A percentile compares a stretch with the other conserved stretches of the same genome.
phyloP scores from a whole-genome alignment of 768 basidiomycete species.

The Leucocoprinus sp. region DNA sequence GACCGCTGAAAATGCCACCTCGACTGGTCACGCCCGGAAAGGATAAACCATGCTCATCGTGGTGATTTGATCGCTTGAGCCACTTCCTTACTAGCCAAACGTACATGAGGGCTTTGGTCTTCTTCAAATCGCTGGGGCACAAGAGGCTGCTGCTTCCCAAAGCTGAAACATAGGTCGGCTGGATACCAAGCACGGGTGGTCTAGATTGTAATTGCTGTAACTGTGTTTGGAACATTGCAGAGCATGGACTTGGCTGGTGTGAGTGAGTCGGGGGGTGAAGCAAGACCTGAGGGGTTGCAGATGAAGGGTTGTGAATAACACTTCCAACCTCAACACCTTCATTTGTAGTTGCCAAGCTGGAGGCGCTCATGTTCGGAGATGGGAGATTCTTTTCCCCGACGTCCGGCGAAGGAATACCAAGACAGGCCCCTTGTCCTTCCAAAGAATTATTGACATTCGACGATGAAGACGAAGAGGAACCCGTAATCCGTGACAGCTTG shows the following conservation, averaged over 20 bases:
- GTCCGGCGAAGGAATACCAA: not conserved
- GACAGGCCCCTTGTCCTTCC: not conserved
- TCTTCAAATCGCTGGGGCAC: conserved; percentile 13
- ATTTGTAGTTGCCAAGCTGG: conserved; percentile 4
- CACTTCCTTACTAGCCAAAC: conserved; percentile 73
- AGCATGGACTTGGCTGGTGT: not conserved
- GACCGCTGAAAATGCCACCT: conserved; percentile 6
- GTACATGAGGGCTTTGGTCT: conserved; percentile 44
- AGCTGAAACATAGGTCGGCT: conserved; percentile 53
- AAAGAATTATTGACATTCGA: not conserved
- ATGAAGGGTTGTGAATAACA: not conserved
- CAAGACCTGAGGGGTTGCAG: not conserved
- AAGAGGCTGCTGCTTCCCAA: conserved; percentile 2
- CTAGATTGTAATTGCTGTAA: conserved; percentile 22
- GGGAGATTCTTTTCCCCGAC: not conserved
- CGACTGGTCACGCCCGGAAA: not conserved
- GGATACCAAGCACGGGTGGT: conserved; percentile 53
- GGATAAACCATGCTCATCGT: conserved; percentile 1
- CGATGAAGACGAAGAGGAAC: conserved; percentile 7
- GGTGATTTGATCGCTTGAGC: conserved; percentile 38
- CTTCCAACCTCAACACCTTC: conserved; percentile 6
- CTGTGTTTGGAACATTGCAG: conserved; percentile 10
- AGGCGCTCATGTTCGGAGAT: conserved; percentile 8
- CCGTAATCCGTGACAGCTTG: conserved; percentile 17
- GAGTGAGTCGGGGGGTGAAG: conserved; percentile 2